These are phyloP conservation scores for Penicillium sp. DNA, from an alignment of 2,329 filamentous ascomycete genomes.

Conservation along the genomic window DNA sequence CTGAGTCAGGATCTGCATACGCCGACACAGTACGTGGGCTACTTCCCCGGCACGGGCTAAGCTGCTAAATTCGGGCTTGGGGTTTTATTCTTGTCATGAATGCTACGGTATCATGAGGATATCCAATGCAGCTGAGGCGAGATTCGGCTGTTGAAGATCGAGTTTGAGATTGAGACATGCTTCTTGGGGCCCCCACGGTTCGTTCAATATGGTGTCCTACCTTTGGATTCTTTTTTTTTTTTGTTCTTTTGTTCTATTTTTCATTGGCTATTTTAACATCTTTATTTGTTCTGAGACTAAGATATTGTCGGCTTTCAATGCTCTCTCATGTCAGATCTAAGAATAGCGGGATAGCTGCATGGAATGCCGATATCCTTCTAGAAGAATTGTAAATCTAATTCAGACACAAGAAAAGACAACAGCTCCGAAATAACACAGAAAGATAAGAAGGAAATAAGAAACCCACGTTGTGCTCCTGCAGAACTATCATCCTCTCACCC, in stretches of 20 bases:
- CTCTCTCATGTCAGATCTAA: conserved; percentile 13
- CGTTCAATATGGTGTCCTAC: not conserved
- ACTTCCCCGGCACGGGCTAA: not conserved
- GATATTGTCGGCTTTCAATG: not conserved
- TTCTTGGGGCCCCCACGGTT: not conserved
- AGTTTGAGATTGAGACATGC: conserved; percentile 18
- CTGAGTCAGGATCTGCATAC: conserved; percentile 15
- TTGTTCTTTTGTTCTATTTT: not conserved
- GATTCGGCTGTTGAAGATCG: conserved; percentile 5
- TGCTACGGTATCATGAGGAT: conserved; percentile 6
- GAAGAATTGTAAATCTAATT: not conserved
- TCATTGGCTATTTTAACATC: not conserved
- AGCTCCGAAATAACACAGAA: conserved; percentile 5
- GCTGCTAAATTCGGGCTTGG: not conserved
- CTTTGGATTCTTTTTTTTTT: not conserved
- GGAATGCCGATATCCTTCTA: not conserved
- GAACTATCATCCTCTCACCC: not conserved
- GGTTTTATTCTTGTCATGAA: not conserved
- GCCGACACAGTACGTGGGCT: not conserved
- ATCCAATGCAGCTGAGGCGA: not conserved
- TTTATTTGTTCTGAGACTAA: not conserved
- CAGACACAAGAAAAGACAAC: not conserved
- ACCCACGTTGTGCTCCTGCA: conserved; percentile 21
- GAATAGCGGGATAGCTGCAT: conserved; percentile 10
- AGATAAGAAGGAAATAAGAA: conserved; percentile 16